Conservation (phyloP, 164 flowering plant species). For the Umbilicus rupestris region DNA sequence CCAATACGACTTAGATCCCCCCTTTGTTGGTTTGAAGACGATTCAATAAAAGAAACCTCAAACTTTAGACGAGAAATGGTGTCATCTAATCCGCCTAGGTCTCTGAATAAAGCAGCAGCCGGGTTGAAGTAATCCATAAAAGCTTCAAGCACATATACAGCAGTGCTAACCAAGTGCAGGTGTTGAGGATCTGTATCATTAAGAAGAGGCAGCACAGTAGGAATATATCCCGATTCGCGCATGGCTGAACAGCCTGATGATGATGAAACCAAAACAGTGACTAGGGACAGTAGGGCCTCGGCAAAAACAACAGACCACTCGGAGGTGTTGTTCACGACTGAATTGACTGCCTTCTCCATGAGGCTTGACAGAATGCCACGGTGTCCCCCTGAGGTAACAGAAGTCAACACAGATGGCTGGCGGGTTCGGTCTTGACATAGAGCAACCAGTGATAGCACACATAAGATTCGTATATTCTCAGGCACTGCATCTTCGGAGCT, state of each 20-base stretch:
- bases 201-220: slow-evolving; percentile 85
- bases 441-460: slow-evolving; percentile 73
- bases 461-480: slow-evolving; percentile 53
- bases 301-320: slow-evolving; percentile 78
- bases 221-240: slow-evolving; percentile 88
- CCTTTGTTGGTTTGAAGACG: slow-evolving; percentile 37
- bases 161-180: slow-evolving; percentile 74
- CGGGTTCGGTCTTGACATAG: slow-evolving; percentile 78
- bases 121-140: slow-evolving; percentile 95
- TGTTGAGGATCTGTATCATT: slow-evolving; percentile 81
- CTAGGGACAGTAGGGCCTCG: slow-evolving; percentile 77
- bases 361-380: slow-evolving; percentile 82
- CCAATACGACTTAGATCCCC: slow-evolving; percentile 30
- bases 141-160: slow-evolving; percentile 80
- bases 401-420: slow-evolving; percentile 57
- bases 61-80: slow-evolving; percentile 66
- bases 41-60: slow-evolving; percentile 65
- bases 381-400: slow-evolving; percentile 83
- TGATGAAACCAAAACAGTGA: slow-evolving; percentile 78
- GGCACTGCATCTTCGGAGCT: slow-evolving; percentile 78
- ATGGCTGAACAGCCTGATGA: slow-evolving; percentile 87
- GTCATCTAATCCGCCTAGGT: slow-evolving; percentile 87
- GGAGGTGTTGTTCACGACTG: slow-evolving; percentile 46
- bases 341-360: slow-evolving; percentile 84
- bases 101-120: slow-evolving; percentile 80